phyloP scores from a whole-genome alignment of 2,329 filamentous ascomycete genomes.

The Coniochaeta prunicola region DNA sequence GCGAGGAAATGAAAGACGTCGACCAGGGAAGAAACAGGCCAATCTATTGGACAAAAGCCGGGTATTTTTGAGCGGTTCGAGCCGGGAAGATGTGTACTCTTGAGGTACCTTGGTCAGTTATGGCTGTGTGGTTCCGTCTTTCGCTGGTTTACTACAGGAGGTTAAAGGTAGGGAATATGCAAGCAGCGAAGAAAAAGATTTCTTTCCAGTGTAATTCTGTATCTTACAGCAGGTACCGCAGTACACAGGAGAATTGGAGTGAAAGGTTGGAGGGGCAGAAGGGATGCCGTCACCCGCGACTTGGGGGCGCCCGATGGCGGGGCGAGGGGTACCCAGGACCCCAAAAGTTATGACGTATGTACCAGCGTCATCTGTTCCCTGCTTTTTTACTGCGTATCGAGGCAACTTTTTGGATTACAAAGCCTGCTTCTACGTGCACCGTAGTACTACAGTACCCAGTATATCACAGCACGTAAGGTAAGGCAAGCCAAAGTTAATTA shows the following conservation, averaged over 20 bases:
- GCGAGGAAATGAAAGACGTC: not conserved
- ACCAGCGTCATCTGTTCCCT: slow-evolving; percentile 1
- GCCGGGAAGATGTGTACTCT: not conserved
- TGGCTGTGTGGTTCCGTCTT: too few relatives aligned
- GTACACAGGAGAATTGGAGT: not conserved
- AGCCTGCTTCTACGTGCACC: not conserved
- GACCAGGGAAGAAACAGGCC: too few relatives aligned
- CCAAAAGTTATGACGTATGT: slow-evolving; percentile 1
- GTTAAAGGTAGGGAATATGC: not conserved
- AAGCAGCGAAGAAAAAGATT: too few relatives aligned
- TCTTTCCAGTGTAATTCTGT: not conserved
- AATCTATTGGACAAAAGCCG: not conserved
- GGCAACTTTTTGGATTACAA: not conserved
- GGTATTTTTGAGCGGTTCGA: not conserved
- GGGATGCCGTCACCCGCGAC: not conserved
- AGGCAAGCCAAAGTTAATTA: too few relatives aligned
- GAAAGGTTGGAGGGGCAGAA: not conserved
- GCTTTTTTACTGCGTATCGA: not conserved
- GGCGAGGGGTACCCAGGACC: not conserved
- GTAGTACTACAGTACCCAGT: too few relatives aligned
- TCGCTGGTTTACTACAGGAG: too few relatives aligned
- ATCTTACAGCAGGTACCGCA: not conserved
- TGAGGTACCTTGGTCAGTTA: too few relatives aligned
- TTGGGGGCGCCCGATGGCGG: not conserved
- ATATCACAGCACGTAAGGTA: too few relatives aligned